Evolutionary conservation across 1,284 basidiomycete genomes (phyloP), one percentile per base, ranked within the genome.

Genomic region (Rhodotorula sp.): DNA sequence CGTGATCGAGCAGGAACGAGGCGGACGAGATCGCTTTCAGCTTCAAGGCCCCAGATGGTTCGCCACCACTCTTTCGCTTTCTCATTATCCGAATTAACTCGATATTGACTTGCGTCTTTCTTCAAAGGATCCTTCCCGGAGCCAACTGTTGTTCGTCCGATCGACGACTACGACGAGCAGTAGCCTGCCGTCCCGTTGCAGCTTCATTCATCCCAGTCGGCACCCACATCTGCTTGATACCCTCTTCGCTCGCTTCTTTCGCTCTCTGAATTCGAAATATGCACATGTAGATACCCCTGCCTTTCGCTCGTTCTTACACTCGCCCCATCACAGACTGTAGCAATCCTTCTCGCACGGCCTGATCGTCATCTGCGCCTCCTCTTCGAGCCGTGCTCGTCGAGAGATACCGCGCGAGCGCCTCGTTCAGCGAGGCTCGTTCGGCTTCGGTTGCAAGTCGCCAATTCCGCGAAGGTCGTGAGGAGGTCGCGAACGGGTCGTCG

Each of bases 11-110:
- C 59, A 74, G 72, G 15, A 31, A 31, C 10, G 72, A 74, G 56
- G 65, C 69, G 23, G 72, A 67, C 28, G 62, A 71, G 47, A 56
- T 74, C 19, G 72, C 64, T 26, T 63, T 74, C n/a, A 65, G 62
- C 45, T 69, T 74, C 69, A 60, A 58, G 26, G 34, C 43, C 0
- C n/a, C 43, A 5, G 65, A 71, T 45, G 72, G 72, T 74, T n/a
- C 50, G 64, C 28, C n/a, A 49, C 43, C n/a, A 49, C 43, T 47
- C 43, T n/a, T 21, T 31, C 31, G 7, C 49, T 28, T 21, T 31
- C 26, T 43, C 49, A 7, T 2, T 19, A n/a, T 49, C 18, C 18
- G 23, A 21, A 23, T 19, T 50, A 6, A 15, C 52, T 28, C 31
- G n/a, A 14, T 15, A 10, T 21, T 38, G 16, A 21, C 15, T 5